Evolutionary conservation across 805 yeast genomes (phyloP).

Genomic region (Nakazawaea populi): DNA sequence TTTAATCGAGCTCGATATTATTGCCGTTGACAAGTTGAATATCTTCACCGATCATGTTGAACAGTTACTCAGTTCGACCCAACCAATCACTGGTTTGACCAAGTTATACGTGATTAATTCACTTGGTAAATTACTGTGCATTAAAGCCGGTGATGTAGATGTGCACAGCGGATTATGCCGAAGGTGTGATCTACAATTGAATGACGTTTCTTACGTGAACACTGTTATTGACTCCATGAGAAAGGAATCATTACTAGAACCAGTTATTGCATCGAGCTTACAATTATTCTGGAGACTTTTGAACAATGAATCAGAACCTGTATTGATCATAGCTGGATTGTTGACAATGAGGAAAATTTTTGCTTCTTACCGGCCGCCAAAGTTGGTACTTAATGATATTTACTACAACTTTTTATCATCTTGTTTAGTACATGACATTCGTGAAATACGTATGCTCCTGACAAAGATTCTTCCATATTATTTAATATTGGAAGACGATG

Average conservation of each 20-base stretch:
- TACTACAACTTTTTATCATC: constrained; percentile 35
- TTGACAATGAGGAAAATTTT: constrained; percentile 42
- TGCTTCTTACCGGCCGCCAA: constrained; percentile 46
- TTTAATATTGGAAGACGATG: constrained; percentile 33
- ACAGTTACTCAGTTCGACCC: neutral
- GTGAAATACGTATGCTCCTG: constrained; percentile 53
- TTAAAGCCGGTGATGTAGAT: constrained; percentile 31
- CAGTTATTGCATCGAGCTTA: neutral
- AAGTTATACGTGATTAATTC: constrained; percentile 28
- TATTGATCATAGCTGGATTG: constrained; percentile 17
- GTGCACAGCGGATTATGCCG: constrained; percentile 26
- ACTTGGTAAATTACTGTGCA: constrained; percentile 37
- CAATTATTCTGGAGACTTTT: neutral
- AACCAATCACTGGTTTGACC: neutral
- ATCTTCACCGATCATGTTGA: neutral
- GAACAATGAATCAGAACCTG: neutral
- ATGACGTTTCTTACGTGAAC: constrained; percentile 4
- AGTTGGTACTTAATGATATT: constrained; percentile 18
- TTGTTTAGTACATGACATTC: constrained; percentile 33
- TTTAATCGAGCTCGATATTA: neutral
- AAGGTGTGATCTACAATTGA: constrained; percentile 27
- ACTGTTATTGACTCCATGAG: constrained; percentile 1
- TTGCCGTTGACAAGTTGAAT: neutral
- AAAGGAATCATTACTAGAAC: neutral
- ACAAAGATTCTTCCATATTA: constrained; percentile 50